Evolutionary conservation across 306 rosid genomes (phyloP).

Genomic region (Hippophae tibetana): DNA sequence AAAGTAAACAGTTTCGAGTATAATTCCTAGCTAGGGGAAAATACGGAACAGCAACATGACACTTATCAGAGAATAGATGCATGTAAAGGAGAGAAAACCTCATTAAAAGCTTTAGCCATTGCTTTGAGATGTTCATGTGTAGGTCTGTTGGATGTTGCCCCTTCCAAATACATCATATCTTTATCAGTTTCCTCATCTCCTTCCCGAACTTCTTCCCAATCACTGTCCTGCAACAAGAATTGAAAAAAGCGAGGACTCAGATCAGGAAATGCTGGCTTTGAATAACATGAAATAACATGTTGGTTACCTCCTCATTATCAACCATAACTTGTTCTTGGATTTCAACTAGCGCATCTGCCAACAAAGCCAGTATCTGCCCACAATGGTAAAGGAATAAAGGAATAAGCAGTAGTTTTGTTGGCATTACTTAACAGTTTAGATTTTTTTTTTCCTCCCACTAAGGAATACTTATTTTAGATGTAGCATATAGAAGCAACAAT

Average conservation of each 20-base stretch:
- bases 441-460: no score
- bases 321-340: conserved; percentile 76
- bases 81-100: conserved; percentile 37
- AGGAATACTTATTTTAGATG: no score
- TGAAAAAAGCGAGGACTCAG: background rate
- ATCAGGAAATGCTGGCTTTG: background rate
- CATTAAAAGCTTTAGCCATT: conserved; percentile 65
- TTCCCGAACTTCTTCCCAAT: conserved; percentile 80
- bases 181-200: conserved; percentile 39
- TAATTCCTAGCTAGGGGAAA: background rate
- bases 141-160: conserved; percentile 43
- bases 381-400: conserved; percentile 6
- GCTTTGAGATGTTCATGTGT: conserved; percentile 71
- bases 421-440: no score
- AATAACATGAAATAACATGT: background rate
- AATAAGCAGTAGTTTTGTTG: no score
- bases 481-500: no score
- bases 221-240: conserved; percentile 59
- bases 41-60: background rate
- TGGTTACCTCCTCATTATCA: conserved; percentile 46
- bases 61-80: background rate
- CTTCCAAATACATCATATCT: conserved; percentile 40
- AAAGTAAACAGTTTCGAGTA: background rate
- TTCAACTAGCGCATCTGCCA: conserved; percentile 80
- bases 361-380: conserved; percentile 66